Conservation (phyloP, 2,329 filamentous ascomycete species). For the Fusarium udum region DNA sequence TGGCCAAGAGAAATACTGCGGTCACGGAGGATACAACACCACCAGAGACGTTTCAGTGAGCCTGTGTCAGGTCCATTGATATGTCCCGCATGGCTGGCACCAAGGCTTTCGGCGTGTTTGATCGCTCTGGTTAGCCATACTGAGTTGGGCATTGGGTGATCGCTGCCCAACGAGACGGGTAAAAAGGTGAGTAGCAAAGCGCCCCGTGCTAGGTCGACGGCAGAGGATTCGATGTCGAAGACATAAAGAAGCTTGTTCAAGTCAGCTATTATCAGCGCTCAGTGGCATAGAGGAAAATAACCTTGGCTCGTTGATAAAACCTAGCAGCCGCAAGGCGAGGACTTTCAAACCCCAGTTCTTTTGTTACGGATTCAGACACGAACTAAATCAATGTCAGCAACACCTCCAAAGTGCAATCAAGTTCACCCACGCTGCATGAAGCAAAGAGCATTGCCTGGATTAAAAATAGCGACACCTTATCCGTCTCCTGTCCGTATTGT, state of each 20-base stretch:
- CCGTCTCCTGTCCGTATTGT: not conserved
- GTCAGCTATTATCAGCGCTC: not conserved
- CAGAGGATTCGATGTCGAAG: not conserved
- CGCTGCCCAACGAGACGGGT: not conserved
- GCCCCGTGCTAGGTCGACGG: not conserved
- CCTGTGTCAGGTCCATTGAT: not conserved
- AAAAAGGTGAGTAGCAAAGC: not conserved
- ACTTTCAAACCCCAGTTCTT: not conserved
- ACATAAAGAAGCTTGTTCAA: not conserved
- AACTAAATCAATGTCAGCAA: not conserved
- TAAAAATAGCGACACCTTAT: not conserved
- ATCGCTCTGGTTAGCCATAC: not conserved
- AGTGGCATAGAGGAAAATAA: fast-evolving
- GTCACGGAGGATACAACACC: not conserved
- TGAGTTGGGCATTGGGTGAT: not conserved
- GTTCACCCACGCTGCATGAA: not conserved
- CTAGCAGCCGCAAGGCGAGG: not conserved
- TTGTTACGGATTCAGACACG: not conserved
- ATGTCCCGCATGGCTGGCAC: not conserved
- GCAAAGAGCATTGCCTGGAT: not conserved
- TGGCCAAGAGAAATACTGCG: not conserved
- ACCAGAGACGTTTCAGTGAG: not conserved
- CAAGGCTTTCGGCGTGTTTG: not conserved
- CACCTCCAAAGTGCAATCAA: not conserved
- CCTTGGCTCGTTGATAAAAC: not conserved